These are phyloP conservation scores for Peronosclerospora sorghi DNA, from an alignment of 352 stramenopile species.

Conservation along the genomic window DNA sequence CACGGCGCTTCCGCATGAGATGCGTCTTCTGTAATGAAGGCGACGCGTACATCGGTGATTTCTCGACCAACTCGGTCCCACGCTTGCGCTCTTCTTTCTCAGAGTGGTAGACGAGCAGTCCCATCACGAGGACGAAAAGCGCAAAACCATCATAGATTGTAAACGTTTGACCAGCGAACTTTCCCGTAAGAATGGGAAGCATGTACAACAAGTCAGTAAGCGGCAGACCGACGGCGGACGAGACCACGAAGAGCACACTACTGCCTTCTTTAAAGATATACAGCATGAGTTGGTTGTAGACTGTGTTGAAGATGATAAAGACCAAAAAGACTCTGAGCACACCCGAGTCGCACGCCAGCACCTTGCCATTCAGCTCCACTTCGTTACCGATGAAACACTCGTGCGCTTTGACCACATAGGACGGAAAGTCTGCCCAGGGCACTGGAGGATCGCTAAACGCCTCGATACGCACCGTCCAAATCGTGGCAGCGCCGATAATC, in stretches of 20 bases:
- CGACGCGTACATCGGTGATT: slow-evolving; percentile 80
- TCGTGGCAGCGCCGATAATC: slow-evolving; percentile 47
- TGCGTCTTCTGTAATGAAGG: slow-evolving; percentile 76
- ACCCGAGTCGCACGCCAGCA: slow-evolving; percentile 45
- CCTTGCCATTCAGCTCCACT: slow-evolving; percentile 53
- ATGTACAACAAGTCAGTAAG: slow-evolving; percentile 81
- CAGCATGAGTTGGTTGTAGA: slow-evolving; percentile 85
- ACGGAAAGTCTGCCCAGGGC: slow-evolving; percentile 53
- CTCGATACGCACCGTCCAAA: slow-evolving; percentile 73
- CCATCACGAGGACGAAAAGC: slow-evolving; percentile 81
- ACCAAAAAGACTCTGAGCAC: slow-evolving; percentile 69
- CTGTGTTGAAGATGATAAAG: slow-evolving; percentile 82
- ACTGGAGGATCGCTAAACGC: slow-evolving; percentile 74
- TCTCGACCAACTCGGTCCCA: slow-evolving; percentile 55
- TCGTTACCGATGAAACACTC: slow-evolving; percentile 65
- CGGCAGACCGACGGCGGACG: slow-evolving; percentile 67
- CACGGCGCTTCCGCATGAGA: slow-evolving; percentile 68
- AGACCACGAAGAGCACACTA: slow-evolving; percentile 82
- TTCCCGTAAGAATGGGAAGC: slow-evolving; percentile 65
- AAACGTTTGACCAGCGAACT: slow-evolving; percentile 53
- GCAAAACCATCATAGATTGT: slow-evolving; percentile 84
- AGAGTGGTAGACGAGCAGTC: slow-evolving; percentile 78
- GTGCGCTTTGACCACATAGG: slow-evolving; percentile 57
- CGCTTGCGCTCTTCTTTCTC: slow-evolving; percentile 73
- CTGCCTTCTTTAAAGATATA: slow-evolving; percentile 86